Evolutionary conservation across 163 green algal species (phyloP).

Genomic region (Chlorella variabilis): DNA sequence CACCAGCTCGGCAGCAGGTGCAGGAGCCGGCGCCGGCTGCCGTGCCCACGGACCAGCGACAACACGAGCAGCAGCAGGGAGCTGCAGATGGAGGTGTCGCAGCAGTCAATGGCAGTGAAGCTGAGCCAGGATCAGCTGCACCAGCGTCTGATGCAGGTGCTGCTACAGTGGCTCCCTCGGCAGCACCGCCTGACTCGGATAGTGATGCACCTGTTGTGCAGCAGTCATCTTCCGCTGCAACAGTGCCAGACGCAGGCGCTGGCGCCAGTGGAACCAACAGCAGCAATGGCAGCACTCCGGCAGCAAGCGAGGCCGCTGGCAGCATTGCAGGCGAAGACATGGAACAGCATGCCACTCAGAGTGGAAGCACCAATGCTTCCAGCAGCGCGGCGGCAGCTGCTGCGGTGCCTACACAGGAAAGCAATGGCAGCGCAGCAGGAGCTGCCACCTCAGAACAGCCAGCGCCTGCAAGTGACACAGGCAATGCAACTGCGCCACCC

Average conservation of each 20-base stretch:
- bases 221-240: no score
- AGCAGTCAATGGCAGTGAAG: no score
- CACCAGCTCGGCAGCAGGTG: background rate
- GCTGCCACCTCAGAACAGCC: background rate
- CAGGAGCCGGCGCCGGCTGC: no score
- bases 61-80: background rate
- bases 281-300: background rate
- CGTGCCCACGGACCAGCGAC: no score
- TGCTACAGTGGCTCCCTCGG: no score
- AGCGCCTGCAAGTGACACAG: conserved; percentile 2
- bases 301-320: background rate
- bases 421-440: background rate
- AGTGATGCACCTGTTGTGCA: no score
- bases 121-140: no score
- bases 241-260: background rate
- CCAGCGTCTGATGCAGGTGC: no score
- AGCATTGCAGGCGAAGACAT: background rate
- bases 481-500: background rate
- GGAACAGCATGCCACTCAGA: background rate
- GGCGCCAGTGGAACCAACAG: background rate
- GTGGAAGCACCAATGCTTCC: background rate
- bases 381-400: background rate
- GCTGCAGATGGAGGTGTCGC: background rate
- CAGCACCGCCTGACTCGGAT: no score
- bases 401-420: background rate